A percentile compares a stretch with the other conserved stretches of the same genome.
Conservation (phyloP, 2,329 filamentous ascomycete genomes). For the Myotisia sp. region DNA sequence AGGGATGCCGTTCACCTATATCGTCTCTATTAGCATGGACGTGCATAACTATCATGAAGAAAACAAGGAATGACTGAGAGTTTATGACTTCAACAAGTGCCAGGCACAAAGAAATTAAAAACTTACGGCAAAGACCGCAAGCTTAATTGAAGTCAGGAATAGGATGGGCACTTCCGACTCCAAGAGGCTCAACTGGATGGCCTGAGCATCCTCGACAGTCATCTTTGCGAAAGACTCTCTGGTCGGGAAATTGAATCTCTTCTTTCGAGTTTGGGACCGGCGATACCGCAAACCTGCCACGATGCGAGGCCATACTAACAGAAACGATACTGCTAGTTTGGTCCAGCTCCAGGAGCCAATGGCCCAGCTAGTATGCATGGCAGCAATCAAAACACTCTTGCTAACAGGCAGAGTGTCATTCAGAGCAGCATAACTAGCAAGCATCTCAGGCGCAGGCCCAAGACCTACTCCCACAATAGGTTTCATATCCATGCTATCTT, state of each 20-base stretch:
- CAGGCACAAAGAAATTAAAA: neutral
- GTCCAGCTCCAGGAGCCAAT: slow-evolving; percentile 2
- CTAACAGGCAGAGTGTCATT: no score
- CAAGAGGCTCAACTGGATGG: slow-evolving; percentile 33
- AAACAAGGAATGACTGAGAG: no score
- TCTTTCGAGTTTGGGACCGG: slow-evolving; percentile 10
- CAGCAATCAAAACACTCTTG: no score
- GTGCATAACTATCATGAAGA: neutral
- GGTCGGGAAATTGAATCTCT: slow-evolving; percentile 31
- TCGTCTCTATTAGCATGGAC: neutral
- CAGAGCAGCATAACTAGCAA: no score
- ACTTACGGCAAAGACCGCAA: slow-evolving; percentile 42
- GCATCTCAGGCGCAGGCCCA: no score
- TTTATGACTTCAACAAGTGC: no score
- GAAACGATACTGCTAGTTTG: neutral
- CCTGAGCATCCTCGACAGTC: slow-evolving; percentile 39
- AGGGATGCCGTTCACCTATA: slow-evolving; percentile 28
- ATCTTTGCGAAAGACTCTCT: slow-evolving; percentile 34
- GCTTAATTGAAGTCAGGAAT: slow-evolving; percentile 38
- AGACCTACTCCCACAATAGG: no score
- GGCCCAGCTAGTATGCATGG: no score
- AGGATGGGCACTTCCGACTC: slow-evolving; percentile 43
- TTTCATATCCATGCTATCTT: no score
- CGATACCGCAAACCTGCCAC: slow-evolving; percentile 2
- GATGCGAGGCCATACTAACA: slow-evolving; percentile 1